Conservation (phyloP, 768 basidiomycete species). For the Kwoniella shandongensis region DNA sequence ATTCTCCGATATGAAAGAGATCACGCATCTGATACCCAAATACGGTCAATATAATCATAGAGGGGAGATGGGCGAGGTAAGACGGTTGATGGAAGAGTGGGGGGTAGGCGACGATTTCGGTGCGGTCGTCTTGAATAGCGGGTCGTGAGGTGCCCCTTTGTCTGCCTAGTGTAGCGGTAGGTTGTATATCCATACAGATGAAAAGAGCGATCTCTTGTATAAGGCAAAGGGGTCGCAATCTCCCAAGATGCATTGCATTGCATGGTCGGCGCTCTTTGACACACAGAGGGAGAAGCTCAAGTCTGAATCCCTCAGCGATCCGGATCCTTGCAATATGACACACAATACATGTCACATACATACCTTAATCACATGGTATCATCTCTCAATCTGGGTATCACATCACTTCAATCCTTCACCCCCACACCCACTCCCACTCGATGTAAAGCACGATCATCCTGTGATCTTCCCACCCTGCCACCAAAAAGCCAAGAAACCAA, state of each 20-base stretch:
- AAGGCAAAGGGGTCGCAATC: too few species aligned
- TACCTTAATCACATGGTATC: slow-evolving; percentile 1
- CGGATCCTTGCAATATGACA: neutral
- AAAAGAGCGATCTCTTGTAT: too few species aligned
- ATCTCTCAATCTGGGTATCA: slow-evolving; percentile 12
- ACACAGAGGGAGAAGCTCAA: neutral
- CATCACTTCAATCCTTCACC: neutral
- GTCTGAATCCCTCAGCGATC: too few species aligned
- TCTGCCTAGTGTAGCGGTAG: too few species aligned
- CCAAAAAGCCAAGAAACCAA: too few species aligned
- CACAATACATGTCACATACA: neutral
- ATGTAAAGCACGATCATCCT: neutral
- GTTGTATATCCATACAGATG: too few species aligned
- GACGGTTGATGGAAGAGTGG: slow-evolving; percentile 47
- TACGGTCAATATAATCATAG: slow-evolving; percentile 52
- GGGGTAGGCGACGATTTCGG: slow-evolving; percentile 53
- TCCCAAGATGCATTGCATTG: too few species aligned
- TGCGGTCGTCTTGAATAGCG: slow-evolving; percentile 38
- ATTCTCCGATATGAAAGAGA: slow-evolving; percentile 52
- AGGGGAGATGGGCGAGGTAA: slow-evolving; percentile 55
- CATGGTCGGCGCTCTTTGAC: too few species aligned
- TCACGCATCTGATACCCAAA: slow-evolving; percentile 51
- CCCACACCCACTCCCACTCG: too few species aligned
- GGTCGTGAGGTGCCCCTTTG: too few species aligned
- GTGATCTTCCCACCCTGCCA: too few species aligned